These are phyloP conservation scores for Dichotomopilus funicola DNA, from an alignment of 2,329 filamentous ascomycete species.

Conservation along the genomic window DNA sequence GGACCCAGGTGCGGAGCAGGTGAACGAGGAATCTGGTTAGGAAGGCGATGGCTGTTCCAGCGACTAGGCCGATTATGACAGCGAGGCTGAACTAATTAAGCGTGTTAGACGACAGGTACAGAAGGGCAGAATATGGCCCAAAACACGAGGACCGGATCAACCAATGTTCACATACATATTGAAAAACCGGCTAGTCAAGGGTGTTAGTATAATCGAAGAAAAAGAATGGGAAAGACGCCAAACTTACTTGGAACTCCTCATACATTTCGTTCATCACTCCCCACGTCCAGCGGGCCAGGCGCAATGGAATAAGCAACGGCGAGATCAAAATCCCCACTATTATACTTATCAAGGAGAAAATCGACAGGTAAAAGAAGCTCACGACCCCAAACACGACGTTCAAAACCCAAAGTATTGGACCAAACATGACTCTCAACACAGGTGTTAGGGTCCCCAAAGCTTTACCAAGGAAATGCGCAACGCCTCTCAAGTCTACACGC, in stretches of 20 bases:
- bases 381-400: neutral
- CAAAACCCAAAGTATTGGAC: neutral
- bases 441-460: neutral
- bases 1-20: neutral
- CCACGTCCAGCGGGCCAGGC: neutral
- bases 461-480: neutral
- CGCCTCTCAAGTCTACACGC: neutral
- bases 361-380: neutral
- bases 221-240: neutral
- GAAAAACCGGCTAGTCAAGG: neutral
- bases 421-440: neutral
- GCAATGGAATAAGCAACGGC: neutral
- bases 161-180: neutral
- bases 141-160: neutral
- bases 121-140: neutral
- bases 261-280: neutral
- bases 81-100: conserved; percentile 1
- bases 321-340: neutral
- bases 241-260: neutral
- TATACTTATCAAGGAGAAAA: neutral
- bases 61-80: neutral
- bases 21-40: neutral
- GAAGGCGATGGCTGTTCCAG: neutral
- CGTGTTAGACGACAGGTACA: neutral
- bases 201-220: neutral